phyloP scores from a whole-genome alignment of 2,329 filamentous ascomycete species.

The Calonectria honghensis region DNA sequence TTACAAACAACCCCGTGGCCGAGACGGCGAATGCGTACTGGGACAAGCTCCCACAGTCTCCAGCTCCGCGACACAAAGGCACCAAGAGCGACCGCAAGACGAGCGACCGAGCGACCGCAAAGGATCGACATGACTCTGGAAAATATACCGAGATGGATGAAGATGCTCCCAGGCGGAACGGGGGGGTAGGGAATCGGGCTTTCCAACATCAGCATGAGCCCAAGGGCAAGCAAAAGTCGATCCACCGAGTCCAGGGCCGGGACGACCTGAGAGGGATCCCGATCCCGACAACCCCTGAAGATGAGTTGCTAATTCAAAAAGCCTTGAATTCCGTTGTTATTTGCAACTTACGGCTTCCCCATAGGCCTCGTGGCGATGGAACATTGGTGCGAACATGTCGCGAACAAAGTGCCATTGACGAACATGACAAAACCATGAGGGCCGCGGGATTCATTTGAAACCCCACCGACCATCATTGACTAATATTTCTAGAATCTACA shows the following conservation, averaged over 20 bases:
- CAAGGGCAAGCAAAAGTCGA: neutral
- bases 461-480: neutral
- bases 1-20: neutral
- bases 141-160: neutral
- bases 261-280: neutral
- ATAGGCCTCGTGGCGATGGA: neutral
- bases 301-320: neutral
- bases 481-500: neutral
- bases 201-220: neutral
- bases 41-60: neutral
- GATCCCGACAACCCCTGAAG: neutral
- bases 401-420: neutral
- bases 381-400: neutral
- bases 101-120: too few species aligned
- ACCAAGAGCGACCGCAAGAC: neutral
- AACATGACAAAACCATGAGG: neutral
- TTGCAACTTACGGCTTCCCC: neutral
- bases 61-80: neutral
- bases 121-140: neutral
- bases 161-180: neutral
- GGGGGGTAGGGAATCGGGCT: neutral
- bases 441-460: neutral
- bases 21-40: constrained; percentile 12
- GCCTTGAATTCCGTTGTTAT: constrained; percentile 1
- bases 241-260: constrained; percentile 10